phyloP scores from a whole-genome alignment of 1,284 basidiomycete genomes.

The Cystobasidium slooffiae region DNA sequence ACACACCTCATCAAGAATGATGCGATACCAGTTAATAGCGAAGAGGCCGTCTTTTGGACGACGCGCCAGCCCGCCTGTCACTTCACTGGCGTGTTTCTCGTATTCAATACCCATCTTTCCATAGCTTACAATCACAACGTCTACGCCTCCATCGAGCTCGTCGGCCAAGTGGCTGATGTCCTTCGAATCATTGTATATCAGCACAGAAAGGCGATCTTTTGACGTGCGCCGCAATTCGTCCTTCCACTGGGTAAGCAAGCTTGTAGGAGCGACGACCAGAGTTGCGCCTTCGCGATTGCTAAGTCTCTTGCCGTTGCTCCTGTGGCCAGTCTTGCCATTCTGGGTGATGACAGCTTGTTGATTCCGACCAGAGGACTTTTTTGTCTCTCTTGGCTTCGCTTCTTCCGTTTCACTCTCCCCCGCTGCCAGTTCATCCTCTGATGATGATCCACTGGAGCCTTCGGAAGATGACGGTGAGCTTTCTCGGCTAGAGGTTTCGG shows the following conservation, averaged over 20 bases:
- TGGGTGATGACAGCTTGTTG: conserved; percentile 7
- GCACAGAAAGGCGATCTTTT: conserved; percentile 68
- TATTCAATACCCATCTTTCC: conserved; percentile 62
- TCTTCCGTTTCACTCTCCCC: not conserved
- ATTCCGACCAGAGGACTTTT: not conserved
- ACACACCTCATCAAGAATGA: conserved; percentile 60
- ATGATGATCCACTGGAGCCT: conserved; percentile 44
- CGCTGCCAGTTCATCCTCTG: conserved; percentile 24
- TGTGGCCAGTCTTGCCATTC: not conserved
- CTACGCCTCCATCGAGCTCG: conserved; percentile 65
- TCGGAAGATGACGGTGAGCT: conserved; percentile 8
- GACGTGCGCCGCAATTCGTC: conserved; percentile 75
- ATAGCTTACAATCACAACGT: conserved; percentile 88
- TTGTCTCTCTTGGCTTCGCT: not conserved
- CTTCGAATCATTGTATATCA: conserved; percentile 86
- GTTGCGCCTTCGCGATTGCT: conserved; percentile 65
- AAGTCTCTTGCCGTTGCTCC: not conserved
- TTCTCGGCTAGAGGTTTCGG: conserved; percentile 3
- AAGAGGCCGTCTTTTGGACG: conserved; percentile 44
- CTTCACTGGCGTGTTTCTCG: conserved; percentile 16
- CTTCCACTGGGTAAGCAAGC: conserved; percentile 86
- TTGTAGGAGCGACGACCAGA: conserved; percentile 90
- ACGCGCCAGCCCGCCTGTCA: conserved; percentile 33
- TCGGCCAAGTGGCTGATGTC: conserved; percentile 70
- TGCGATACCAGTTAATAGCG: conserved; percentile 68